These are phyloP conservation scores for Penicillium paxilli DNA, from an alignment of 495 filamentous ascomycete species.

Conservation along the genomic window DNA sequence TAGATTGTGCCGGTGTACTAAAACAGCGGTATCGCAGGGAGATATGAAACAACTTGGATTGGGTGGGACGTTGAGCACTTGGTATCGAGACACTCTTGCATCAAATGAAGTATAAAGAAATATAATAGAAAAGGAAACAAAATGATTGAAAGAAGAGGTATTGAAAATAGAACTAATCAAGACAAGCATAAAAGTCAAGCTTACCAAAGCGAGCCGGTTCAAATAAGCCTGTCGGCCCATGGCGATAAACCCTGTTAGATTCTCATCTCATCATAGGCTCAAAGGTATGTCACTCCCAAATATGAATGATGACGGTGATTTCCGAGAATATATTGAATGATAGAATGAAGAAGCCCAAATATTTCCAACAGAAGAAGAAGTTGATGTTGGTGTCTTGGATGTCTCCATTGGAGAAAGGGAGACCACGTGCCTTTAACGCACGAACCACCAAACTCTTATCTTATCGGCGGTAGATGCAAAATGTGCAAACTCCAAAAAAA, in stretches of 20 bases:
- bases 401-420: conserved; percentile 16
- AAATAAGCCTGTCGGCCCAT: conserved; percentile 56
- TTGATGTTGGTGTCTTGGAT: background rate
- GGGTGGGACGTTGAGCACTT: background rate
- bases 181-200: conserved; percentile 18
- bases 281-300: background rate
- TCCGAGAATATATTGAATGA: background rate
- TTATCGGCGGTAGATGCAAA: conserved; percentile 36
- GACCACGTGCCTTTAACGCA: conserved; percentile 30
- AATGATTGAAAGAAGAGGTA: background rate
- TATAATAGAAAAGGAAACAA: background rate
- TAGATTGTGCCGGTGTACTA: background rate
- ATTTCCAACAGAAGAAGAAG: background rate
- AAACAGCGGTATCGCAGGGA: background rate
- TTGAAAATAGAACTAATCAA: background rate
- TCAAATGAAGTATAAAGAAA: background rate
- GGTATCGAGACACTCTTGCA: background rate
- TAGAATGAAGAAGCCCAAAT: background rate
- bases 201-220: conserved; percentile 55
- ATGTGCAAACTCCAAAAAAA: conserved; percentile 47
- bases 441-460: conserved; percentile 20
- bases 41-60: background rate
- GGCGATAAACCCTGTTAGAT: background rate
- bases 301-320: background rate
- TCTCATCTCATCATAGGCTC: conserved; percentile 2